Conservation (phyloP, 805 yeast species). For the Saturnispora sekii region DNA sequence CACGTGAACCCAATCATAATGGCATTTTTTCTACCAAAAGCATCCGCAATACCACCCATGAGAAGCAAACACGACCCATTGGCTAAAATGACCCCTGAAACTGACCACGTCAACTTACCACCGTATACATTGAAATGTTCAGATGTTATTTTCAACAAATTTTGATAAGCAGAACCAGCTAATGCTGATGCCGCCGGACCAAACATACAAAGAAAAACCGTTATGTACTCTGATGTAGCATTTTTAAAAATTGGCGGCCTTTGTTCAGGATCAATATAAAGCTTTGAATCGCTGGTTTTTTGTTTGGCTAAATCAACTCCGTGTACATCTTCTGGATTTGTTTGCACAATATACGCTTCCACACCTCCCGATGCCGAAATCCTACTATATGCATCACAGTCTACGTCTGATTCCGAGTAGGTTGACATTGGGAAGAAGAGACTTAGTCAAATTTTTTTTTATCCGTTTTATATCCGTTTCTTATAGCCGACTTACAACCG, state of each 20-base stretch:
- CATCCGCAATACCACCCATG: conserved; percentile 40
- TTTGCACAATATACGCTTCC: not conserved
- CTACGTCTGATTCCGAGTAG: not conserved
- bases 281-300: conserved; percentile 1
- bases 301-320: conserved; percentile 4
- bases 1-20: conserved; percentile 27
- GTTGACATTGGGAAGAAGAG: no score
- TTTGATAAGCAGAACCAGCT: conserved; percentile 28
- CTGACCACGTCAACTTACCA: conserved; percentile 36
- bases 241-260: conserved; percentile 30
- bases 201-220: conserved; percentile 27
- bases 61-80: conserved; percentile 34
- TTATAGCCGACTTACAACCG: no score
- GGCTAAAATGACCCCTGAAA: conserved; percentile 32
- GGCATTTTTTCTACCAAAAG: conserved; percentile 35
- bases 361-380: not conserved
- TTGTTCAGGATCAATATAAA: conserved; percentile 20
- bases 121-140: conserved; percentile 29
- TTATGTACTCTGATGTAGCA: conserved; percentile 25
- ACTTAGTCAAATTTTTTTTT: no score
- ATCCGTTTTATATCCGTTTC: no score
- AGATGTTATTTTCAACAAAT: conserved; percentile 29
- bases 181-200: conserved; percentile 35
- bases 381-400: not conserved
- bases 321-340: not conserved